phyloP scores from a whole-genome alignment of 1,284 basidiomycete genomes.

The Ustilago loliicola region DNA sequence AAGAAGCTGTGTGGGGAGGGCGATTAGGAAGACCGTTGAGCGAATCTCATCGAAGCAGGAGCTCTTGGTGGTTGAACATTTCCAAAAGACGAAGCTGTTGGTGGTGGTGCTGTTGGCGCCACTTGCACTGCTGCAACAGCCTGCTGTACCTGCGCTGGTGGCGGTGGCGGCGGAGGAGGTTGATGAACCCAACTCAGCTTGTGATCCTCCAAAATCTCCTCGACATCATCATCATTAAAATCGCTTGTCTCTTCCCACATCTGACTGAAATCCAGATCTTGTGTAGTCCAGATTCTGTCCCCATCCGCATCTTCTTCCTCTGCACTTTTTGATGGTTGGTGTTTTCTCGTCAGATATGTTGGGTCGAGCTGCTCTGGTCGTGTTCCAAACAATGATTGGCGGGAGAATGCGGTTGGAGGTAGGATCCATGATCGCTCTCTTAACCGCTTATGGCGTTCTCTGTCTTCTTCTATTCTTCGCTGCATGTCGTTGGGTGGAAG shows the following conservation, averaged over 20 bases:
- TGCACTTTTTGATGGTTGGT: conserved; percentile 2
- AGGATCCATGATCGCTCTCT: conserved; percentile 91
- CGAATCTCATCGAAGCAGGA: conserved; percentile 26
- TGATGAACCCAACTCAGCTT: conserved; percentile 23
- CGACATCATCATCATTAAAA: conserved; percentile 49
- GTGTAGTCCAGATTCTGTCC: conserved; percentile 32
- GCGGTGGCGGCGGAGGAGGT: conserved; percentile 13
- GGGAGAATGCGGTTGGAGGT: conserved; percentile 73
- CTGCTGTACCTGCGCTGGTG: conserved; percentile 1
- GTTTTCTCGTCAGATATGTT: conserved; percentile 23
- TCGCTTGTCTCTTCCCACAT: conserved; percentile 54
- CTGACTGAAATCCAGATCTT: conserved; percentile 50
- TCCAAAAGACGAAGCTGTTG: background rate
- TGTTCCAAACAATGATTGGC: conserved; percentile 24
- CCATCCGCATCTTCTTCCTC: conserved; percentile 20
- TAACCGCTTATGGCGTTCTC: conserved; percentile 92
- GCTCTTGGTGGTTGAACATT: conserved; percentile 4
- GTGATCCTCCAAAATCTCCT: conserved; percentile 25
- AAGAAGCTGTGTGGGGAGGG: background rate
- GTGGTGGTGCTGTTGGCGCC: background rate
- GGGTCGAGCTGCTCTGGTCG: conserved; percentile 41
- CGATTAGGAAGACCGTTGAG: conserved; percentile 7
- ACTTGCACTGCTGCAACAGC: background rate
- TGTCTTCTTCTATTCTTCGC: conserved; percentile 91
- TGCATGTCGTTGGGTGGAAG: conserved; percentile 81